phyloP scores from a whole-genome alignment of 202 grass and related monocot species.

The Alloteropsis angusta region DNA sequence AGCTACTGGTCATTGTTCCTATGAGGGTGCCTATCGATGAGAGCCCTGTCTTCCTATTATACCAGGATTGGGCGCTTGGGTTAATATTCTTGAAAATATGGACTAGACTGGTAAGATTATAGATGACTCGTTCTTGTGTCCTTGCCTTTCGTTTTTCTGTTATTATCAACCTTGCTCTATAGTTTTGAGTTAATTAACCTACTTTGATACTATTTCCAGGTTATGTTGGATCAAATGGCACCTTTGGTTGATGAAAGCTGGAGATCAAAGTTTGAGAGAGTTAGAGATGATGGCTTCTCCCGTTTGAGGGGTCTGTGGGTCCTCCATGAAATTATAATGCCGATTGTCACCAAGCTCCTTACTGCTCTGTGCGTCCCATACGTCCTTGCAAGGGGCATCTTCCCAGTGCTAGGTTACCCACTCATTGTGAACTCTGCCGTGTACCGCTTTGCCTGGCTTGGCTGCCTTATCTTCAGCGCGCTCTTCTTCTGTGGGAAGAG shows the following conservation, averaged over 20 bases:
- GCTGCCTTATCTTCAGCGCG: slow-evolving; percentile 59
- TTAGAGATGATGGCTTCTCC: slow-evolving; percentile 94
- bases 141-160: neutral
- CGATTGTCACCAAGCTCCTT: slow-evolving; percentile 79
- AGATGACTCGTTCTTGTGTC: neutral
- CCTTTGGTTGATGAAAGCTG: slow-evolving; percentile 86
- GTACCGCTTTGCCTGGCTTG: slow-evolving; percentile 92
- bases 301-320: slow-evolving; percentile 83
- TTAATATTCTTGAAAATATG: slow-evolving; percentile 98
- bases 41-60: slow-evolving; percentile 93
- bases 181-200: slow-evolving; percentile 9
- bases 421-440: slow-evolving; percentile 88
- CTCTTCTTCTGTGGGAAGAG: slow-evolving; percentile 75
- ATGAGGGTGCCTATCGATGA: slow-evolving; percentile 97
- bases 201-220: slow-evolving; percentile 35
- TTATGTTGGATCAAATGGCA: slow-evolving; percentile 96
- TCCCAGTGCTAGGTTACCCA: slow-evolving; percentile 77
- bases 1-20: slow-evolving; percentile 89
- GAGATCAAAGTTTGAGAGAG: slow-evolving; percentile 89
- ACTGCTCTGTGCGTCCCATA: slow-evolving; percentile 84
- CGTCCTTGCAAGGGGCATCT: slow-evolving; percentile 87
- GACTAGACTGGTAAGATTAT: slow-evolving; percentile 70
- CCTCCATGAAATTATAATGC: slow-evolving; percentile 77
- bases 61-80: slow-evolving; percentile 97
- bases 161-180: neutral